Conservation (phyloP, 331 rosid genomes). For the Rosa hybrid region DNA sequence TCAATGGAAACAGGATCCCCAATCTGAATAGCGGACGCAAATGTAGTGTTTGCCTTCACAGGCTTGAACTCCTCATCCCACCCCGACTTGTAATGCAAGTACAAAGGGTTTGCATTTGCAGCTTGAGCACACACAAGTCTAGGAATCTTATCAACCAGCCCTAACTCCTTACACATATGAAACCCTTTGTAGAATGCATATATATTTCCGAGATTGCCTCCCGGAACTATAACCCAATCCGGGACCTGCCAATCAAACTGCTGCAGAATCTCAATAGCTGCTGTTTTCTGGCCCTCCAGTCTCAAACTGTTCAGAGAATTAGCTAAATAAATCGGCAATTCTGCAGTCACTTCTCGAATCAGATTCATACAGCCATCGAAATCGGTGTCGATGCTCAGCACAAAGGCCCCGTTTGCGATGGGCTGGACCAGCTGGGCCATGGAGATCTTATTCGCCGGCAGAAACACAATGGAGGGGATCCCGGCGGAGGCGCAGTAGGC, state of each 20-base stretch:
- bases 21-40: slow-evolving; percentile 77
- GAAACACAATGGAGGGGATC: slow-evolving; percentile 66
- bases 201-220: slow-evolving; percentile 76
- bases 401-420: slow-evolving; percentile 76
- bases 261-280: slow-evolving; percentile 78
- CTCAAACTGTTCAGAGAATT: slow-evolving; percentile 76
- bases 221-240: slow-evolving; percentile 80
- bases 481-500: slow-evolving; percentile 76
- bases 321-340: slow-evolving; percentile 64
- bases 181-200: slow-evolving; percentile 86
- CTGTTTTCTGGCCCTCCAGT: slow-evolving; percentile 77
- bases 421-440: slow-evolving; percentile 78
- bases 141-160: slow-evolving; percentile 71
- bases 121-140: slow-evolving; percentile 92
- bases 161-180: slow-evolving; percentile 66
- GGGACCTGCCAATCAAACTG: slow-evolving; percentile 88
- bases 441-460: slow-evolving; percentile 60
- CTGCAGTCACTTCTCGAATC: slow-evolving; percentile 70
- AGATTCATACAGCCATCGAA: slow-evolving; percentile 78
- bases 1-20: slow-evolving; percentile 86
- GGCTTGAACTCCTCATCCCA: slow-evolving; percentile 66
- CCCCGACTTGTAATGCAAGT: slow-evolving; percentile 61
- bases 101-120: slow-evolving; percentile 73
- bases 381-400: slow-evolving; percentile 71
- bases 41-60: slow-evolving; percentile 51